Evolutionary conservation across 2,329 filamentous ascomycete species (phyloP).

Genomic region (Teratosphaeria epicoccoides): DNA sequence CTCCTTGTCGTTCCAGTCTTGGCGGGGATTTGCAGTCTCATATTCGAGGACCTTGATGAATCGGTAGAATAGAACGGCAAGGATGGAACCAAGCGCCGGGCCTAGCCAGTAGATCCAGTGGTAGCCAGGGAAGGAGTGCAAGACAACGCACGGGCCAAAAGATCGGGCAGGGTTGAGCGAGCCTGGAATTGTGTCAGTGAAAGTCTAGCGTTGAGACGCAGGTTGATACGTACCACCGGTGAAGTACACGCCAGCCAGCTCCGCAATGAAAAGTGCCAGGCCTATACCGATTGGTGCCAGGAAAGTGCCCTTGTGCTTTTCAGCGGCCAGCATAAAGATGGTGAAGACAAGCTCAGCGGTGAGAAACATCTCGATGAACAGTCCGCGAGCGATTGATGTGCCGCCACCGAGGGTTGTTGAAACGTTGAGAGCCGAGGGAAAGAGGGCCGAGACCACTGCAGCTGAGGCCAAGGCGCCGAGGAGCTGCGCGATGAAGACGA

Average conservation of each 20-base stretch:
- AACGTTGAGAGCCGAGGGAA: slow-evolving; percentile 37
- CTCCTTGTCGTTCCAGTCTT: slow-evolving; percentile 37
- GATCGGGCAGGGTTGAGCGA: slow-evolving; percentile 41
- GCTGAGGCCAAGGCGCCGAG: slow-evolving; percentile 36
- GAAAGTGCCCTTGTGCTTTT: slow-evolving; percentile 34
- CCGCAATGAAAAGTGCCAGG: slow-evolving; percentile 31
- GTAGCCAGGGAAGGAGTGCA: slow-evolving; percentile 31
- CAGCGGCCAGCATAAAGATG: slow-evolving; percentile 36
- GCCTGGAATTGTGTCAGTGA: slow-evolving; percentile 13
- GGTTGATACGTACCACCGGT: slow-evolving; percentile 19
- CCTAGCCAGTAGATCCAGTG: slow-evolving; percentile 46
- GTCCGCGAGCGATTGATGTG: slow-evolving; percentile 34
- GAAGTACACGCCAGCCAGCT: slow-evolving; percentile 32
- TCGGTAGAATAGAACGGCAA: slow-evolving; percentile 40
- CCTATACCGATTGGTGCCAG: slow-evolving; percentile 40
- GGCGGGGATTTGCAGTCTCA: slow-evolving; percentile 40
- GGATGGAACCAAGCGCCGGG: slow-evolving; percentile 34
- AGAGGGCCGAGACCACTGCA: slow-evolving; percentile 34
- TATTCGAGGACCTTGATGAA: slow-evolving; percentile 41
- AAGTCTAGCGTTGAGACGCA: neutral
- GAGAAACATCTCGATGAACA: slow-evolving; percentile 43
- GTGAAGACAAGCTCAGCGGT: slow-evolving; percentile 40
- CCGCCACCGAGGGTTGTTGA: slow-evolving; percentile 33
- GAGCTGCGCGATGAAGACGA: slow-evolving; percentile 37
- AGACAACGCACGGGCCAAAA: slow-evolving; percentile 38